Percentiles rank a stretch among this genome's conserved stretches.
These are phyloP conservation scores for Tolypocladium sp. DNA, from an alignment of 2,329 filamentous ascomycete genomes.

Conservation along the genomic window DNA sequence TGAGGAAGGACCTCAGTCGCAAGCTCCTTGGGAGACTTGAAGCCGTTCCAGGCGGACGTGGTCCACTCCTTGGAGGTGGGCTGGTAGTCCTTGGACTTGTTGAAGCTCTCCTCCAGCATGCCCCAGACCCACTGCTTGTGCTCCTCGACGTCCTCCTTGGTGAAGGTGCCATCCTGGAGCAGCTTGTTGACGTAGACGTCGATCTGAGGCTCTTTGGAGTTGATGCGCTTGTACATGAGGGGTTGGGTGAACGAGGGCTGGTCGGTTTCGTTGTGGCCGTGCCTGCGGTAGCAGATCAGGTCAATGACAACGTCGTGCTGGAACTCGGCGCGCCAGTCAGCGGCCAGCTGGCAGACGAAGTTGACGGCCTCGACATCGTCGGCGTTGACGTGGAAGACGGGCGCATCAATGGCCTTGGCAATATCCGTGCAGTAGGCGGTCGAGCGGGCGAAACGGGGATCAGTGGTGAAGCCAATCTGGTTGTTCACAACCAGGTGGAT, in stretches of 20 bases:
- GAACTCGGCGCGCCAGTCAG: slow-evolving; percentile 98
- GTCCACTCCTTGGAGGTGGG: slow-evolving; percentile 97
- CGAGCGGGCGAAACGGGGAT: slow-evolving; percentile 92
- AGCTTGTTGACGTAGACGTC: slow-evolving; percentile 90
- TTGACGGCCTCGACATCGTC: slow-evolving; percentile 98
- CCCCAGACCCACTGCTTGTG: slow-evolving; percentile 99
- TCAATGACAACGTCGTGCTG: slow-evolving; percentile 98
- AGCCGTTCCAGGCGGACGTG: slow-evolving; percentile 97
- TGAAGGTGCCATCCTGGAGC: slow-evolving; percentile 86
- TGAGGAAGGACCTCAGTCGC: slow-evolving; percentile 91
- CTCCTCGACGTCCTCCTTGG: slow-evolving; percentile 94
- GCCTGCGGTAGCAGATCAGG: slow-evolving; percentile 97
- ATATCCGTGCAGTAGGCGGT: slow-evolving; percentile 99
- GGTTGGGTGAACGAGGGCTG: slow-evolving; percentile 99
- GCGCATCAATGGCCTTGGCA: slow-evolving; percentile 96
- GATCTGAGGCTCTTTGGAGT: slow-evolving; percentile 72
- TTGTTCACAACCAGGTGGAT: slow-evolving; percentile 98
- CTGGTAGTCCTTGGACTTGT: slow-evolving; percentile 95
- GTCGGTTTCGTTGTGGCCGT: slow-evolving; percentile 98
- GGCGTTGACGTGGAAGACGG: slow-evolving; percentile 98
- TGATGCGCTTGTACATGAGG: slow-evolving; percentile 98
- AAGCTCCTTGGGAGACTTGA: slow-evolving; percentile 97
- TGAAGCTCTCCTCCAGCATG: slow-evolving; percentile 96
- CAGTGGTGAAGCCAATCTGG: slow-evolving; percentile 99
- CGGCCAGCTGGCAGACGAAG: slow-evolving; percentile 93